These are phyloP conservation scores for Leptographium galeiforme DNA, from an alignment of 2,329 filamentous ascomycete species.

Conservation along the genomic window DNA sequence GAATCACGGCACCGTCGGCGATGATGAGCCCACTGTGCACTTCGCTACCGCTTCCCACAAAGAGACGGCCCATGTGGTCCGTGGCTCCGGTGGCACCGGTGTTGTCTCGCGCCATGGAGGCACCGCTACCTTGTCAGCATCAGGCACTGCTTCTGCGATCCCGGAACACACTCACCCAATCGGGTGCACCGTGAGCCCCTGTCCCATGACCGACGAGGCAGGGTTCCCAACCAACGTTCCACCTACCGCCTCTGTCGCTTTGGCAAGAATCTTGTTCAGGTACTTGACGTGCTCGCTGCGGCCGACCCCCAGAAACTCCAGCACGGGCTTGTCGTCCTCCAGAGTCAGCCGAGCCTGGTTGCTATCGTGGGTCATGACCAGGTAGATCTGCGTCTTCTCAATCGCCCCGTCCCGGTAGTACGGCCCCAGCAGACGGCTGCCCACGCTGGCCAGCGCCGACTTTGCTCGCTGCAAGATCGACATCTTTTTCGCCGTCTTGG, in stretches of 20 bases:
- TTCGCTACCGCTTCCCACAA: slow-evolving; percentile 35
- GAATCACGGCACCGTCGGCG: slow-evolving; percentile 48
- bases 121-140: slow-evolving; percentile 25
- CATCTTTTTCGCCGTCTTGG: slow-evolving; percentile 23
- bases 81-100: slow-evolving; percentile 43
- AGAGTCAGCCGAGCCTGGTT: slow-evolving; percentile 48
- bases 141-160: background rate
- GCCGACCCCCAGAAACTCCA: slow-evolving; percentile 47
- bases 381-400: slow-evolving; percentile 47
- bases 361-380: slow-evolving; percentile 55
- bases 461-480: slow-evolving; percentile 27
- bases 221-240: slow-evolving; percentile 47
- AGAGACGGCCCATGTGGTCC: slow-evolving; percentile 48
- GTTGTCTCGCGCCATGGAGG: slow-evolving; percentile 46
- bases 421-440: slow-evolving; percentile 44
- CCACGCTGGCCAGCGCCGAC: slow-evolving; percentile 32
- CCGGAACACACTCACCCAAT: slow-evolving; percentile 33
- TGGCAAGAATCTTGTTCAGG: slow-evolving; percentile 36
- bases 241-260: slow-evolving; percentile 43
- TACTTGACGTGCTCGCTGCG: slow-evolving; percentile 39
- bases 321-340: slow-evolving; percentile 42
- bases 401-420: slow-evolving; percentile 42
- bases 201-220: slow-evolving; percentile 39
- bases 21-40: slow-evolving; percentile 45
- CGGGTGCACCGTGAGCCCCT: slow-evolving; percentile 52